Conservation (phyloP, 176 grass and related monocot genomes). For the Poa pratensis region DNA sequence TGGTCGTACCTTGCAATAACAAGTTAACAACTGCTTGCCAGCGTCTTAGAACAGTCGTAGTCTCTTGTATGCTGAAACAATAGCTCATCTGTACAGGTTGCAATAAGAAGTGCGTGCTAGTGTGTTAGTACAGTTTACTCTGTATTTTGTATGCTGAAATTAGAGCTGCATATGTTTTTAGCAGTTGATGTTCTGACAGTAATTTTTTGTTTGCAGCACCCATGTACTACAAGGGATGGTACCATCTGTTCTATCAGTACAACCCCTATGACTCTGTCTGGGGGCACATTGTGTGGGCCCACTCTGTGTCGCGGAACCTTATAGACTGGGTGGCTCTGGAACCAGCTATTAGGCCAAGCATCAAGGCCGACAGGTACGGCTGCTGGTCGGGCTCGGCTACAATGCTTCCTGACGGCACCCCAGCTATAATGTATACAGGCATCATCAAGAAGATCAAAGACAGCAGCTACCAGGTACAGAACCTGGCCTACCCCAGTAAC, state of each 20-base stretch:
- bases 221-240: constrained; percentile 35
- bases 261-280: not conserved
- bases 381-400: constrained; percentile 37
- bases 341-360: not conserved
- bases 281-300: constrained; percentile 22
- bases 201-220: constrained; percentile 12
- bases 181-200: not conserved
- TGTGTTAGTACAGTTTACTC: too few relatives aligned
- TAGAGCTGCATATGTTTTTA: too few relatives aligned
- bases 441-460: not conserved
- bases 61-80: too few relatives aligned
- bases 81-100: too few relatives aligned
- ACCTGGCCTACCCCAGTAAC: constrained; percentile 25
- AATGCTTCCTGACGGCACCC: not conserved
- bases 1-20: too few relatives aligned
- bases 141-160: too few relatives aligned
- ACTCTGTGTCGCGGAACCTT: not conserved
- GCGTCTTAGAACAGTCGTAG: too few relatives aligned
- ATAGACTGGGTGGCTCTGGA: constrained; percentile 7
- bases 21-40: too few relatives aligned
- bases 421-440: constrained; percentile 25
- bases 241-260: constrained; percentile 43
- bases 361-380: not conserved
- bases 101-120: too few relatives aligned
- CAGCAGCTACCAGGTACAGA: constrained; percentile 27